Evolutionary conservation across 2,329 filamentous ascomycete species (phyloP).

Genomic region (Epichloe uncinata): DNA sequence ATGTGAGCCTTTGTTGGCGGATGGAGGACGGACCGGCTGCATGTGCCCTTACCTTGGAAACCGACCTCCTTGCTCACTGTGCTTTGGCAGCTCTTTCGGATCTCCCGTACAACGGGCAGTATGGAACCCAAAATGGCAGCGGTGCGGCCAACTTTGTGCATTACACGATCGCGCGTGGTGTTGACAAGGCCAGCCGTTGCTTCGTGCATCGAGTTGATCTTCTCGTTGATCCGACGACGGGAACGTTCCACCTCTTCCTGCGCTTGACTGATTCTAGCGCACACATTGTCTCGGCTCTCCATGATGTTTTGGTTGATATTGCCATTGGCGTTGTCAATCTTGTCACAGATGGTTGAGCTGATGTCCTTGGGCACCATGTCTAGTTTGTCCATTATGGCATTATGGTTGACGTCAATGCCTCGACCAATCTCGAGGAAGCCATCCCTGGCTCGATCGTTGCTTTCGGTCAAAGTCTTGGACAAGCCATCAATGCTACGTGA

Average conservation of each 20-base stretch:
- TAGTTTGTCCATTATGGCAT: not conserved
- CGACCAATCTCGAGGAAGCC: not conserved
- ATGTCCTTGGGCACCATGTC: not conserved
- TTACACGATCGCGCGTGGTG: not conserved
- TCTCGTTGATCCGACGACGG: slow-evolving; percentile 2
- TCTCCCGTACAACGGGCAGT: not conserved
- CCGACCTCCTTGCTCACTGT: not conserved
- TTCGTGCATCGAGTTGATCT: slow-evolving; percentile 1
- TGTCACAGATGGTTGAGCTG: not conserved
- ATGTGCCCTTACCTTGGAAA: not conserved
- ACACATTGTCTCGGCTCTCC: not conserved
- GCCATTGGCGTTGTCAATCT: slow-evolving; percentile 1
- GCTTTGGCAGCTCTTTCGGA: not conserved
- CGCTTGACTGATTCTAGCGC: not conserved
- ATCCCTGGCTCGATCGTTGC: not conserved
- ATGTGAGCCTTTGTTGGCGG: not conserved
- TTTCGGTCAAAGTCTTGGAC: not conserved
- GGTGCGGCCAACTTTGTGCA: not conserved
- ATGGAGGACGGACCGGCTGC: not conserved
- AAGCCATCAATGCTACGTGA: not conserved
- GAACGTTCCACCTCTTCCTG: slow-evolving; percentile 1
- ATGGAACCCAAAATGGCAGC: not conserved
- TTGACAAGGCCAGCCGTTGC: slow-evolving; percentile 1
- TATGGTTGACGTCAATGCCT: not conserved
- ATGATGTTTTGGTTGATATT: not conserved